phyloP scores from a whole-genome alignment of 768 basidiomycete genomes.

The Sarcomyxa edulis region DNA sequence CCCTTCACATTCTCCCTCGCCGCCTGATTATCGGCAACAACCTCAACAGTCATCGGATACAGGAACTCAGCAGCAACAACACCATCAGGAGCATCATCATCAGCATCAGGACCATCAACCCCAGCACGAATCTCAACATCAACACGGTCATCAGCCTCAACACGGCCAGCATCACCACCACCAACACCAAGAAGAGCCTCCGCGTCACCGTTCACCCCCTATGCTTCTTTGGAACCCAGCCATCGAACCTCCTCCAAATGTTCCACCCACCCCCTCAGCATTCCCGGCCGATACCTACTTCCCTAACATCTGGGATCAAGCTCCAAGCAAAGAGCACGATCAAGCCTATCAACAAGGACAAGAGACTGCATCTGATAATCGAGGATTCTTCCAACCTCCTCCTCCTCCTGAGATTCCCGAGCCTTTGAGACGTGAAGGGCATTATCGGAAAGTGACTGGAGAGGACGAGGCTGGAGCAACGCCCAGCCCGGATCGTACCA shows the following conservation, averaged over 20 bases:
- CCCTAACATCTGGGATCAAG: slow-evolving; percentile 82
- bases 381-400: slow-evolving; percentile 57
- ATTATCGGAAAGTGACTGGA: slow-evolving; percentile 65
- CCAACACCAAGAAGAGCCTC: slow-evolving; percentile 17
- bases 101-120: slow-evolving; percentile 12
- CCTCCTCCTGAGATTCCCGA: slow-evolving; percentile 61
- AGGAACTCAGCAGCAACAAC: slow-evolving; percentile 8
- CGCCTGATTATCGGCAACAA: too few species aligned
- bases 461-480: slow-evolving; percentile 32
- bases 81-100: slow-evolving; percentile 13
- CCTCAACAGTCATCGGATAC: slow-evolving; percentile 6
- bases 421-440: slow-evolving; percentile 60
- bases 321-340: slow-evolving; percentile 35
- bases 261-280: slow-evolving; percentile 44
- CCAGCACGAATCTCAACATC: slow-evolving; percentile 12
- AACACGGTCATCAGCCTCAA: slow-evolving; percentile 12
- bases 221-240: slow-evolving; percentile 79
- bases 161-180: slow-evolving; percentile 14
- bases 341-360: slow-evolving; percentile 24
- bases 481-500: slow-evolving; percentile 62
- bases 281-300: slow-evolving; percentile 78
- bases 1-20: too few species aligned
- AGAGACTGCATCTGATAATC: slow-evolving; percentile 34
- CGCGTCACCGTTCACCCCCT: slow-evolving; percentile 53
- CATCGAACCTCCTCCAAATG: slow-evolving; percentile 71